These are phyloP conservation scores for Ophiostoma sp. DNA, from an alignment of 2,329 filamentous ascomycete species.

Conservation along the genomic window DNA sequence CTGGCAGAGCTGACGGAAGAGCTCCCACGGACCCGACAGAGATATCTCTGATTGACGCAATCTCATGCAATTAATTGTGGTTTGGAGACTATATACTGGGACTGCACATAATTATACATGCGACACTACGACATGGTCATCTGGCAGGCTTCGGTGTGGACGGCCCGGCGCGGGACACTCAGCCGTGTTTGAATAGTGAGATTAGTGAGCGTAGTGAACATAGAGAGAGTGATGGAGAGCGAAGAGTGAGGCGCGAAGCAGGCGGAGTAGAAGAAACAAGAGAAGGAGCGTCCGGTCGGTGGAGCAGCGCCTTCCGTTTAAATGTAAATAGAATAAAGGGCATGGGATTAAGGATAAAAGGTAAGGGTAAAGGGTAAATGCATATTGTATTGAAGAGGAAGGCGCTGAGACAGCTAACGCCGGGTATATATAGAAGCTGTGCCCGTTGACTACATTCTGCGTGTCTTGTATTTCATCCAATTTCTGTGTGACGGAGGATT, in stretches of 20 bases:
- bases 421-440: neutral
- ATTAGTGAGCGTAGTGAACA: neutral
- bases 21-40: neutral
- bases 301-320: conserved; percentile 8
- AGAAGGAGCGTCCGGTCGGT: neutral
- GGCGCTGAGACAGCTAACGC: neutral
- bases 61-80: neutral
- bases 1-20: neutral
- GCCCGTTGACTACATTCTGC: neutral
- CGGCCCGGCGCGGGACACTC: neutral
- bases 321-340: conserved; percentile 10
- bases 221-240: neutral
- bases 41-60: neutral
- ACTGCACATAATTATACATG: neutral
- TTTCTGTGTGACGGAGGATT: too few relatives aligned
- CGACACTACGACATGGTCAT: neutral
- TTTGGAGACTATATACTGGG: neutral
- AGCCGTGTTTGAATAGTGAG: neutral
- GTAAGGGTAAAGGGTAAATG: neutral
- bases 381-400: neutral
- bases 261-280: neutral
- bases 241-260: neutral
- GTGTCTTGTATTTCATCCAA: neutral
- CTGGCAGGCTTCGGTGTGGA: conserved; percentile 1
- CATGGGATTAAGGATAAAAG: neutral